A percentile compares a stretch with the other conserved stretches of the same genome.
Conservation (phyloP, 202 grass and related monocot species). For the Saccharum hybrid region DNA sequence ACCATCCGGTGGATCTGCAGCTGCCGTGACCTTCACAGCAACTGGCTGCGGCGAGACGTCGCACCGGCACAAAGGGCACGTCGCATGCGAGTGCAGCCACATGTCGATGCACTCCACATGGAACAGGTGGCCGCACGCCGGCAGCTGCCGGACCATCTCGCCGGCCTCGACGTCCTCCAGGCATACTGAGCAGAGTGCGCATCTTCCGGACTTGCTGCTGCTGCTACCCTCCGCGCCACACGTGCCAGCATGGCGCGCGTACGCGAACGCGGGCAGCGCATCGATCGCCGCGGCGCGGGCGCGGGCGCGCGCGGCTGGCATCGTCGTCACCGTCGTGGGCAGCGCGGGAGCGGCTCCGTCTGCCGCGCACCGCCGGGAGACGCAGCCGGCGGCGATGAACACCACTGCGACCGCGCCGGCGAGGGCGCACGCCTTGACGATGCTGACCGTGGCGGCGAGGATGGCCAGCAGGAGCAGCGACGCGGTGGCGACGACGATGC, state of each 20-base stretch:
- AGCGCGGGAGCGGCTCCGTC: no score
- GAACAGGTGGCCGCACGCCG: constrained; percentile 31
- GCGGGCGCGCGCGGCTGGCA: neutral
- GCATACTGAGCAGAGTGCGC: constrained; percentile 29
- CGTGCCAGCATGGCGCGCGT: neutral
- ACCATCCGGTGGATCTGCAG: neutral
- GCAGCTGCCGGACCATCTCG: constrained; percentile 43
- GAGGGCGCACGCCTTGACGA: constrained; percentile 31
- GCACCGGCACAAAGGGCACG: constrained; percentile 30
- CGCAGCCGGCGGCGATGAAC: neutral
- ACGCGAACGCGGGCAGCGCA: constrained; percentile 16
- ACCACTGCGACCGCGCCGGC: neutral
- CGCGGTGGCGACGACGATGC: constrained; percentile 15
- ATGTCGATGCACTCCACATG: constrained; percentile 30
- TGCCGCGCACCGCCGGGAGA: neutral
- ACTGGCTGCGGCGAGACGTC: neutral
- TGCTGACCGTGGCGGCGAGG: constrained; percentile 4
- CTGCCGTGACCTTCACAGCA: neutral
- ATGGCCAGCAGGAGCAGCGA: constrained; percentile 30
- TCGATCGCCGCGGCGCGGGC: constrained; percentile 16
- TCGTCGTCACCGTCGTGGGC: neutral
- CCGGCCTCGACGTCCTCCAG: constrained; percentile 34
- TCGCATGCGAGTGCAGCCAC: constrained; percentile 27
- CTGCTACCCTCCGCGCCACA: neutral
- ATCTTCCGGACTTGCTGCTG: neutral